A percentile compares a stretch with the other conserved stretches of the same genome.
Evolutionary conservation across 2,329 filamentous ascomycete species (phyloP).

Genomic region (Tolypocladium endophyticum): DNA sequence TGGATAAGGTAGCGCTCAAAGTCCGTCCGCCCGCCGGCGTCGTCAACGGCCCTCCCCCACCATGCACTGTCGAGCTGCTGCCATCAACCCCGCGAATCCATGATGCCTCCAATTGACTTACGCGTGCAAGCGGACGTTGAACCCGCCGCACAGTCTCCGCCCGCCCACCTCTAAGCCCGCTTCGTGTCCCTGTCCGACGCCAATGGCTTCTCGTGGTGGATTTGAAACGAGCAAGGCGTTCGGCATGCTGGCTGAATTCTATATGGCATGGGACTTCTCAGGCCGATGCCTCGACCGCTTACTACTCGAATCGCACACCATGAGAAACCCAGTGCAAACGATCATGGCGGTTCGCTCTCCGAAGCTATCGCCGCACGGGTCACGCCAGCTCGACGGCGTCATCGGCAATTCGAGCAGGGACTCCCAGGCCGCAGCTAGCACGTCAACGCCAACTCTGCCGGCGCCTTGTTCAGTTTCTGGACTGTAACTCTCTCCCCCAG

Average conservation of each 20-base stretch:
- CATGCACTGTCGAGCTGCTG: not conserved
- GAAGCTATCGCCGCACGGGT: not conserved
- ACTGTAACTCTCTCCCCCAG: not conserved
- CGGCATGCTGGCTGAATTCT: not conserved
- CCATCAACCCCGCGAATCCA: not conserved
- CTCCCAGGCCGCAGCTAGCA: not conserved
- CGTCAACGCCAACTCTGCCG: not conserved
- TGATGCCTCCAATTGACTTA: not conserved
- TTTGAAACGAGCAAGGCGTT: not conserved
- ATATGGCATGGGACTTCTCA: no score
- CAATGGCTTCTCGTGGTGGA: not conserved
- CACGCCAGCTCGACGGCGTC: not conserved
- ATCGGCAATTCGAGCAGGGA: not conserved
- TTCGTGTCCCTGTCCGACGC: not conserved
- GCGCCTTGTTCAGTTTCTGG: not conserved
- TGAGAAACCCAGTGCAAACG: no score
- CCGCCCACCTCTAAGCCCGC: no score
- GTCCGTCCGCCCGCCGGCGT: not conserved
- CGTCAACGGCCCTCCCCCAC: not conserved
- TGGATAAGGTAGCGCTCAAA: not conserved
- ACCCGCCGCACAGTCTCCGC: not conserved
- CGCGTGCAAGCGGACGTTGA: not conserved
- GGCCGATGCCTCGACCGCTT: no score
- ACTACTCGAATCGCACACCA: no score
- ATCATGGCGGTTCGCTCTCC: not conserved